Evolutionary conservation across 192 early-diverging fungal genomes (phyloP), one percentile per base, ranked within the genome.

Genomic region (Gryganskiella cystojenkinii): DNA sequence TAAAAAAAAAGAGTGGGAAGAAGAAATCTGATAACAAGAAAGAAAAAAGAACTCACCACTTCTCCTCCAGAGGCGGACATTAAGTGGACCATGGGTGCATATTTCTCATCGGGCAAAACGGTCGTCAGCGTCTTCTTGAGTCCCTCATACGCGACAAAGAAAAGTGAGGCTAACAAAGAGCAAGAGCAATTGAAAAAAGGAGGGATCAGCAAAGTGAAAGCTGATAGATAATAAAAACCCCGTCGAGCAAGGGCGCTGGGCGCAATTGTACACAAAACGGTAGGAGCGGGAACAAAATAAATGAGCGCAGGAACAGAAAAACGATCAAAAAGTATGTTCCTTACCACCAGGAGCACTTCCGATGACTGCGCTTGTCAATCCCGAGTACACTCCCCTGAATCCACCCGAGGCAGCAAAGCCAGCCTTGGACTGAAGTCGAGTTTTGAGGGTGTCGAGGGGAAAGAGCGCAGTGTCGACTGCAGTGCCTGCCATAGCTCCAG

Each of bases 381-480:
- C 98, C 46, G 91, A 90, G 80, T 97, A 99, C 49, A 99, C 88
- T 20, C 95, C 94, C 37, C 86, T 86, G 84, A 96, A 95, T 40
- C 96, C 95, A 58, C 96, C 96, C 33, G 94, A 89, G 28, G 88
- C 88, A 10, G 86, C 70, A 64, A 98, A 98, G 30, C 96, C 96
- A 47, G 84, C 84, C 67, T 88, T 86, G 27, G 95, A 92, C 76
- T 98, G 96, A 67, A 98, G 82, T 46, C 98, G 88, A 5, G 98
- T 99, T 82, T 99, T 99, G 80, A 99, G 89, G 11, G 98, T 99
- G 81, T 99, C 98, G 61, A 99, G 85, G 10, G 98, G 98, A 76
- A 93, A 99, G 25, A 99, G 84, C 22, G 89, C 88, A n/a, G 91
- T 90, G 73, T 99, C 98, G 5, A 99, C 95, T 2, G 96, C 89